Conservation (phyloP, 2,329 filamentous ascomycete genomes). For the Fusarium secorum region DNA sequence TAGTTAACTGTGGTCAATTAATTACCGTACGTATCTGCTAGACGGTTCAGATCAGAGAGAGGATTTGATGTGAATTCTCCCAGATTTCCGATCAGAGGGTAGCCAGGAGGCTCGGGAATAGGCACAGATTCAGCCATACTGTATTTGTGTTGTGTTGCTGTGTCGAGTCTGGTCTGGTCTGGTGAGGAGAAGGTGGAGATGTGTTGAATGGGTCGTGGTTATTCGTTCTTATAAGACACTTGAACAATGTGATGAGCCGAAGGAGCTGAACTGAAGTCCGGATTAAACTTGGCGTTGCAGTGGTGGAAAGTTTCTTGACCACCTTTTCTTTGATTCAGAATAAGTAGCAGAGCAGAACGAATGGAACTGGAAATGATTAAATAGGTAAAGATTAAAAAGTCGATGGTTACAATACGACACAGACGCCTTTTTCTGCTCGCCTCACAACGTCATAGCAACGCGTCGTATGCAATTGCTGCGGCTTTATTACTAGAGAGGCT, state of each 20-base stretch:
- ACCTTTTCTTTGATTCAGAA: neutral
- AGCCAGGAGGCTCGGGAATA: slow-evolving; percentile 70
- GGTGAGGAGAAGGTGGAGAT: neutral
- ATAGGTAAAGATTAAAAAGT: neutral
- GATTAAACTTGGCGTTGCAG: slow-evolving; percentile 3
- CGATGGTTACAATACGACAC: neutral
- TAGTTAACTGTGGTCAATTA: neutral
- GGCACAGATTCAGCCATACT: slow-evolving; percentile 50
- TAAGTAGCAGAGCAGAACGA: neutral
- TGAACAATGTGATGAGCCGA: neutral
- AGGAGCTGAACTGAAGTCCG: neutral
- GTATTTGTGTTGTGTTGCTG: neutral
- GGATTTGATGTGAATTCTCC: slow-evolving; percentile 69
- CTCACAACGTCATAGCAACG: slow-evolving; percentile 17
- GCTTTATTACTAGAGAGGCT: neutral
- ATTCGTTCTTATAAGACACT: neutral
- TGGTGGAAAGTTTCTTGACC: slow-evolving; percentile 10
- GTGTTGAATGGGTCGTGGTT: neutral
- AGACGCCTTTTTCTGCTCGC: slow-evolving; percentile 4
- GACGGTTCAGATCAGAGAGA: slow-evolving; percentile 59
- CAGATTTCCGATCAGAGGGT: slow-evolving; percentile 72
- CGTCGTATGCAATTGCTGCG: neutral
- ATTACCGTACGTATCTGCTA: slow-evolving; percentile 72
- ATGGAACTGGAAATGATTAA: neutral
- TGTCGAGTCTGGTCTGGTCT: neutral